phyloP scores from a whole-genome alignment of 2,329 filamentous ascomycete species.

The Bipolaris victoriae region DNA sequence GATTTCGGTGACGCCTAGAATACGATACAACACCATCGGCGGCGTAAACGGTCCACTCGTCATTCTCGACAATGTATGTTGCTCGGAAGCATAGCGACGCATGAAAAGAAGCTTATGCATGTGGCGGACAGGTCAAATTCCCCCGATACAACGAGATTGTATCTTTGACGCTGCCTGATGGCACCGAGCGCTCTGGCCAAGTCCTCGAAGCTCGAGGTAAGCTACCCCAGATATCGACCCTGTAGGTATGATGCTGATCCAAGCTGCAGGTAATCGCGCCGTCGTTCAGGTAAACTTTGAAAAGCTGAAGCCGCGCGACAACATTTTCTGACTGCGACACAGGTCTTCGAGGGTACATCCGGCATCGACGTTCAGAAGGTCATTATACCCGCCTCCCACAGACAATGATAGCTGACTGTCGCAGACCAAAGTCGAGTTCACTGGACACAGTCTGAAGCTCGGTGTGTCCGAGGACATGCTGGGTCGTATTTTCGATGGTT shows the following conservation, averaged over 20 bases:
- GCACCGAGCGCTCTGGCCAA: constrained; percentile 89
- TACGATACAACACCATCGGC: constrained; percentile 97
- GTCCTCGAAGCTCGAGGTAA: constrained; percentile 96
- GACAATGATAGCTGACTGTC: constrained; percentile 31
- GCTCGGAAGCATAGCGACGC: constrained; percentile 12
- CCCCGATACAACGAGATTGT: constrained; percentile 98
- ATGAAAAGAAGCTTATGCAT: constrained; percentile 28
- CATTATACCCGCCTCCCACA: constrained; percentile 18
- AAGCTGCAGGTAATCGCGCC: constrained; percentile 76
- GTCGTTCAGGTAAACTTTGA: constrained; percentile 78
- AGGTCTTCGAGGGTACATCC: constrained; percentile 97
- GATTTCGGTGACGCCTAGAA: constrained; percentile 68
- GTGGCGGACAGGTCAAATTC: constrained; percentile 80
- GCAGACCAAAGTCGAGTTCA: constrained; percentile 96
- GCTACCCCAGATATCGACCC: constrained; percentile 21
- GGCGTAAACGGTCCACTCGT: constrained; percentile 98
- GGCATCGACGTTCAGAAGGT: constrained; percentile 99
- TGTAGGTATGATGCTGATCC: constrained; percentile 23
- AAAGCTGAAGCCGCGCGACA: background rate
- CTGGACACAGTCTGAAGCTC: constrained; percentile 94
- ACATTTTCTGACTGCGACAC: constrained; percentile 38
- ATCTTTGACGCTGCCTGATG: constrained; percentile 92
- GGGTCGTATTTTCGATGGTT: constrained; percentile 98
- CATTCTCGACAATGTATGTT: constrained; percentile 89
- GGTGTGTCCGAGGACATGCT: constrained; percentile 99